Base-by-base conservation (phyloP, 768 basidiomycete species). In the Tephrocybe sp. region DNA sequence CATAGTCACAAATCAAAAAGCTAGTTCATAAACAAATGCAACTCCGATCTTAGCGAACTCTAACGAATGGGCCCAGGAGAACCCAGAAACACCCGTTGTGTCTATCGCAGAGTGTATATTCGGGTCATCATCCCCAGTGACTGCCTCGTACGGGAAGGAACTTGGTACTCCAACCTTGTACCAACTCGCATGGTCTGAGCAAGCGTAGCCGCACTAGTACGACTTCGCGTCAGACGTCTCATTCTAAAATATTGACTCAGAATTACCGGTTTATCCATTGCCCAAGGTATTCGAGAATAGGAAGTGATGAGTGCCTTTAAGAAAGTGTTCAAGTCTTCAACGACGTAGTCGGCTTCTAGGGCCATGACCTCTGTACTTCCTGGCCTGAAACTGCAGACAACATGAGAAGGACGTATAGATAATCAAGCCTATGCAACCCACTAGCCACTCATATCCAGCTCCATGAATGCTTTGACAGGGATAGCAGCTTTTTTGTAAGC, bases 21-120 rank as follows among this genome's bases (percentile, higher is more conserved):
- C 61, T 54, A 84, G 56, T 60, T 85, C 83, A 54, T 82, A 73
- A 2, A 75, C 77, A 50, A 80, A 83, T 1, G 78, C 81, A 11
- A 83, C 71, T 15, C 71, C 78, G 16, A 85, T 68, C 64, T 83
- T 84, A 21, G 79, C 76, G 57, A 84, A 85, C 62, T 84, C 78
- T 19, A 79, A 64, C 45, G 79, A 78, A 59, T 83, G 79, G 9
- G 62, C 49, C 68, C 72, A 74, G 3, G 72, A 71, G 68, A 80
- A 79, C 34, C 78, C 76, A 25, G 63, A 67, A 56, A 72, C 64
- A 58, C 65, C 68, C 11, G 71, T 76, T 30, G 79, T 76, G 54
- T 83, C 79, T 53, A 56, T 67, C 47, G 67, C 44, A 2, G 66
- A 66, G 63, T 77, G 77, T 26, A 73, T 68, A 26, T 64, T 64